Conservation (phyloP, 306 rosid species). For the Calophaca sinica region DNA sequence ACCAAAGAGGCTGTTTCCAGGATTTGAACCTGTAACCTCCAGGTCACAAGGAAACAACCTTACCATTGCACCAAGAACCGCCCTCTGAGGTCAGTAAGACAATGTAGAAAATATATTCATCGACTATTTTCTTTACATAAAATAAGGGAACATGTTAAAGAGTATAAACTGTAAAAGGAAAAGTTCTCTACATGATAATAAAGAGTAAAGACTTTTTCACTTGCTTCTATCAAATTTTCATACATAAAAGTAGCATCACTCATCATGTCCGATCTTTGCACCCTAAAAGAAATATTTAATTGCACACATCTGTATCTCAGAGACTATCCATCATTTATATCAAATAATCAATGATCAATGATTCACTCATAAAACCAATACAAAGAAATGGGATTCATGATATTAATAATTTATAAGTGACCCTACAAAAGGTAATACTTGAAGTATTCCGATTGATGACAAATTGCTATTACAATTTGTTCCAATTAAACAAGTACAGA, state of each 20-base stretch:
- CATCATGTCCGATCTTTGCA: neutral
- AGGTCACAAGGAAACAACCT: no score
- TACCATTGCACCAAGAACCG: no score
- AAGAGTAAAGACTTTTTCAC: neutral
- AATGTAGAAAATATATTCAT: neutral
- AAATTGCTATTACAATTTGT: neutral
- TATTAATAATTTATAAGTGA: neutral
- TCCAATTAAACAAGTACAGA: constrained; percentile 4
- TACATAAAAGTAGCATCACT: constrained; percentile 15
- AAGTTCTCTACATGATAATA: constrained; percentile 1
- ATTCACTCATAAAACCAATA: constrained; percentile 25
- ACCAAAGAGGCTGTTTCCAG: no score
- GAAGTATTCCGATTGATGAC: constrained; percentile 9
- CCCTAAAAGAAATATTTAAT: neutral
- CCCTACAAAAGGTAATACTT: constrained; percentile 3
- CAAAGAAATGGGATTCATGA: constrained; percentile 12
- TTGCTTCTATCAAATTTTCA: constrained; percentile 32
- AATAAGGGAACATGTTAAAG: neutral
- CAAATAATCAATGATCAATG: constrained; percentile 5
- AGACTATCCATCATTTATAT: constrained; percentile 3
- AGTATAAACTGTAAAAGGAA: constrained; percentile 3
- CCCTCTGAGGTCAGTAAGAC: neutral
- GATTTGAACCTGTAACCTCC: no score
- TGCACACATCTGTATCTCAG: neutral
- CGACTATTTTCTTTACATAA: neutral